A percentile compares a stretch with the other conserved stretches of the same genome.
phyloP scores from a whole-genome alignment of 352 stramenopile genomes.

The Pythium phragmitis region DNA sequence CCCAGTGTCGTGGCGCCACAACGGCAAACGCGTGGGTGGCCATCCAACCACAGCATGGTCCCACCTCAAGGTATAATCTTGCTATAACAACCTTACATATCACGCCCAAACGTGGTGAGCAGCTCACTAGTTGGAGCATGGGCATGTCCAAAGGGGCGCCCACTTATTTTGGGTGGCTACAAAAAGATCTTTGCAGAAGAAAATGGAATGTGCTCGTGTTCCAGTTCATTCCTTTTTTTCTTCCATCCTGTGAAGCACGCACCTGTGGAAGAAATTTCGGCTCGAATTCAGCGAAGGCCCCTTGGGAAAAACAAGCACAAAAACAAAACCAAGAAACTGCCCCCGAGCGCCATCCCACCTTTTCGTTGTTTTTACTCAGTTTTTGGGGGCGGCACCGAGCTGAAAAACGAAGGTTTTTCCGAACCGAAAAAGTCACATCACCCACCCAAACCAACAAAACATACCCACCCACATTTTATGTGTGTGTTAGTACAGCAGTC shows the following conservation, averaged over 20 bases:
- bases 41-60: slow-evolving; percentile 6
- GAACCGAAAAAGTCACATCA: slow-evolving; percentile 3
- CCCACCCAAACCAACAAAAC: background rate
- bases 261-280: slow-evolving; percentile 31
- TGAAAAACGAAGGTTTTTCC: slow-evolving; percentile 16
- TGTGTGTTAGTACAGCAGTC: background rate
- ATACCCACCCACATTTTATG: slow-evolving; percentile 9
- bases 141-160: background rate
- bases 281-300: slow-evolving; percentile 26
- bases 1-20: background rate
- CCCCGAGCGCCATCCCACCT: background rate
- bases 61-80: background rate
- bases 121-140: background rate
- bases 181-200: slow-evolving; percentile 8
- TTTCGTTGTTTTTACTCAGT: slow-evolving; percentile 6
- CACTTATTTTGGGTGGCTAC: slow-evolving; percentile 5
- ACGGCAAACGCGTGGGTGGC: background rate
- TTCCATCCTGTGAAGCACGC: slow-evolving; percentile 14
- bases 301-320: background rate
- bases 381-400: background rate
- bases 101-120: background rate
- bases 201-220: slow-evolving; percentile 1
- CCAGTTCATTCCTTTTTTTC: slow-evolving; percentile 17
- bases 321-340: background rate
- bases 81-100: background rate